Evolutionary conservation across 345 rosid genomes (phyloP), one percentile per base, ranked within the genome.

Genomic region (thale cress (Arabidopsis thaliana)): DNA sequence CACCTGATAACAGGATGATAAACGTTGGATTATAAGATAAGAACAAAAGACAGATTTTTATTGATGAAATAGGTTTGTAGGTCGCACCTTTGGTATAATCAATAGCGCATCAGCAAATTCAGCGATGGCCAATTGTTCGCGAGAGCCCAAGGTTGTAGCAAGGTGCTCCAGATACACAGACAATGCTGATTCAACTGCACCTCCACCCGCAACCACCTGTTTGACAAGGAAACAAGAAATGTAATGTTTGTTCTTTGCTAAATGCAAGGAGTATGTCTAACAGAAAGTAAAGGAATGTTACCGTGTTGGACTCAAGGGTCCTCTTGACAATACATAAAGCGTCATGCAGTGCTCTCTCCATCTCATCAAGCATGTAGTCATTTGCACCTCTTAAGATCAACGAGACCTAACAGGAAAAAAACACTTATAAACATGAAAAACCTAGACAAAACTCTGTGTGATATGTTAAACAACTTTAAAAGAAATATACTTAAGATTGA

Each of bases 161-260:
- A 92, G 96, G 77, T 88, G 89, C 80, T 95, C 97, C 87, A 95
- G 70, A 76, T 92, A 89, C 36, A 95, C 97, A 53, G 98, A 88
- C 59, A 92, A 80, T 42, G 99, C 96, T 68, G 97, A 78, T 75
- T 95, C 98, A 67, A 95, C 98, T 2, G 99, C 99, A 67, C 98
- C 99, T 76, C 99, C 99, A 67, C 98, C 99, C 1, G 98, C 99
- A 42, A 95, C 99, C 53, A 92, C 98, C 99, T 92, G 72, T 82
- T 28, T 33, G 56, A 68, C 67, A 60, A 14, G 67, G 59, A 33
- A 53, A 58, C 56, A 38, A 68, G 45, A 42, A 32, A 23, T 8
- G 25, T 8, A 9, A 60, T 8, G 12, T 59, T 34, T 8, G 12
- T 59, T 34, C 1, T 6, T 64, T 12, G 32, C 53, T n/a, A 46